Percentiles rank a stretch among this genome's conserved stretches.
Evolutionary conservation across 2,329 filamentous ascomycete genomes (phyloP).

Genomic region (Pseudogymnoascus sp.): DNA sequence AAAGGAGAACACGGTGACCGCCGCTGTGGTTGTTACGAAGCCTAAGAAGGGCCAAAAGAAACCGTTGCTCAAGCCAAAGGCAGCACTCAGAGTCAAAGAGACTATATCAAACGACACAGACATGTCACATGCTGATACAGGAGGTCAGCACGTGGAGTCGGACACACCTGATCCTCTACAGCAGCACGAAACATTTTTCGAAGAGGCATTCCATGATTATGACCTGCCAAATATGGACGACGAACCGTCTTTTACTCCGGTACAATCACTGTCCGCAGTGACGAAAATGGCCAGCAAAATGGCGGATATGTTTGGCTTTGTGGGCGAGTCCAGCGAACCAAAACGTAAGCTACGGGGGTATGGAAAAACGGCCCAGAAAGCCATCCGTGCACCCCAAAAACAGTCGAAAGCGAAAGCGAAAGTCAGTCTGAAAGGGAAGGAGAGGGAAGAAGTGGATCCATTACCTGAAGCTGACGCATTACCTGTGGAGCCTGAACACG

Average conservation of each 20-base stretch:
- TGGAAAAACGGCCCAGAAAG: neutral
- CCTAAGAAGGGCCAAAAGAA: neutral
- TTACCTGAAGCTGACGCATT: neutral
- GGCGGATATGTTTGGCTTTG: neutral
- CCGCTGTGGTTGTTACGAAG: neutral
- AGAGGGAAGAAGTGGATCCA: neutral
- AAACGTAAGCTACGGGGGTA: neutral
- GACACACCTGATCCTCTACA: neutral
- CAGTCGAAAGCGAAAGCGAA: neutral
- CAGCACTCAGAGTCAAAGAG: neutral
- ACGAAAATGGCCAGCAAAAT: neutral
- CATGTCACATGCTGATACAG: neutral
- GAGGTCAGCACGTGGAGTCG: neutral
- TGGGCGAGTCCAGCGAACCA: no score
- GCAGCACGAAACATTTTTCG: neutral
- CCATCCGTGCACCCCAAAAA: neutral
- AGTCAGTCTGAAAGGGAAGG: neutral
- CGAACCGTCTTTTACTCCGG: neutral
- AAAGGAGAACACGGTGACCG: neutral
- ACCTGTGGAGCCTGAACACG: neutral
- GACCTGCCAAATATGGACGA: neutral
- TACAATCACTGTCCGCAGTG: neutral
- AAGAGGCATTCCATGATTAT: slow-evolving; percentile 2
- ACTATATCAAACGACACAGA: no score
- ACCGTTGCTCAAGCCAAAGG: neutral